These are phyloP conservation scores for Huntiella moniliformis DNA, from an alignment of 2,329 filamentous ascomycete genomes.

Conservation along the genomic window DNA sequence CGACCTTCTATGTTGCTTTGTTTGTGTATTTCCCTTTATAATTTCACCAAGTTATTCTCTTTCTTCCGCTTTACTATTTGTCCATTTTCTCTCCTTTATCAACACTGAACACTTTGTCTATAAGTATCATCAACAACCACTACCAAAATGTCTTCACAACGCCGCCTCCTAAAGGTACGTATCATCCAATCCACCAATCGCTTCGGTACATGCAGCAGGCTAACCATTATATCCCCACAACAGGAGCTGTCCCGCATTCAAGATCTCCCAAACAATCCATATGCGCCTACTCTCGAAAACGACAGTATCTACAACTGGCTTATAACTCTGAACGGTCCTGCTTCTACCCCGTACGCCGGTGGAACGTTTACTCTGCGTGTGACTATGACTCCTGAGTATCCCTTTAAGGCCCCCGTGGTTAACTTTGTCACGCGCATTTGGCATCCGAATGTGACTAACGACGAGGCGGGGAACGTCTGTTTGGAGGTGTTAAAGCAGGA, in stretches of 20 bases:
- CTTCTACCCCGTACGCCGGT: conserved; percentile 32
- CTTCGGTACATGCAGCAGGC: not conserved
- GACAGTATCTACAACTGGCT: conserved; percentile 32
- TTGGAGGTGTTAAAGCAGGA: conserved; percentile 84
- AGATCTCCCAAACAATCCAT: conserved; percentile 27
- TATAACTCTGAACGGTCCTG: conserved; percentile 27
- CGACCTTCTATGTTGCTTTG: not conserved
- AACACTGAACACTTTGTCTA: not conserved
- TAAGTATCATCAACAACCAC: not conserved
- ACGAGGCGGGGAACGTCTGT: conserved; percentile 86
- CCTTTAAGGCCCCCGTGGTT: conserved; percentile 99
- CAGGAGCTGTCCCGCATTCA: conserved; percentile 36
- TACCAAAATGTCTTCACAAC: not conserved
- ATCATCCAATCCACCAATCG: not conserved
- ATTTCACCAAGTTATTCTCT: not conserved
- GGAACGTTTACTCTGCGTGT: conserved; percentile 71
- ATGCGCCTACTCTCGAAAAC: conserved; percentile 20
- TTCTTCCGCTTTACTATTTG: no score
- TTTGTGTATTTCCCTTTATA: not conserved
- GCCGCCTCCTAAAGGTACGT: conserved; percentile 25
- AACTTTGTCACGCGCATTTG: conserved; percentile 99
- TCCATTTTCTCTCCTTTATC: not conserved
- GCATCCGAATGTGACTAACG: conserved; percentile 99
- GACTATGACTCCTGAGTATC: conserved; percentile 98
- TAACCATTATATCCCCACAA: conserved; percentile 12